Evolutionary conservation across 2,329 filamentous ascomycete genomes (phyloP), one percentile per base, ranked within the genome.

Genomic region (Calonectria leucothoes): DNA sequence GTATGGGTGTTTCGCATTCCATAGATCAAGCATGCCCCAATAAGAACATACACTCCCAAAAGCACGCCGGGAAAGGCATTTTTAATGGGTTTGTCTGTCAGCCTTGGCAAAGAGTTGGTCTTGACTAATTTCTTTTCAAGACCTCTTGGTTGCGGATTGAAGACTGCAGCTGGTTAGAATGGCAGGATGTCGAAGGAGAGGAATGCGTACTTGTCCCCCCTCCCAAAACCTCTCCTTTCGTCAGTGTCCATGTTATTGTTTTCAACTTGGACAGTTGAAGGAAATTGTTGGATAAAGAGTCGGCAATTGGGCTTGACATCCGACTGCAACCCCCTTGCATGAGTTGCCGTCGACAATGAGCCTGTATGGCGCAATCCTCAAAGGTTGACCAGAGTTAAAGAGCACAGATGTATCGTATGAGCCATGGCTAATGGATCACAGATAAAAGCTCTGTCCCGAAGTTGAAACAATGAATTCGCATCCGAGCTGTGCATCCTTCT

Each of bases 381-480:
- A 61, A 6, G 33, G 17, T 39, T n/a, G 14, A n/a, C n/a, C 33
- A 59, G 55, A 27, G n/a, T 11, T 31, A 52, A 4, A 35, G 31
- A 35, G 14, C 8, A 12, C 23, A 35, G 27, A 23, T 61, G 37
- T 39, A 39, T 14, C 23, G 11, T 15, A 25, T 39, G 33, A 61
- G 15, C 23, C n/a, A 39, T 39, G 20, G 14, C 7, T 23, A 37
- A 27, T 37, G n/a, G 11, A 48, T 80, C 80, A 91, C 20, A 92
- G 82, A 72, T 87, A 86, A 63, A 91, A 84, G 71, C 87, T 89
- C 83, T 93, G 91, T 4, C 94, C 94, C 64, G 89, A 87, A 77
- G 88, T 87, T 15, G 94, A 93, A 59, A 98, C 88, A 39, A 94
- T 86, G 84, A 97, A 98, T 77, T 94, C 91, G 82, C 95, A 97